These are phyloP conservation scores for Didymellaceae sp. DNA, from an alignment of 2,329 filamentous ascomycete species.

Conservation along the genomic window DNA sequence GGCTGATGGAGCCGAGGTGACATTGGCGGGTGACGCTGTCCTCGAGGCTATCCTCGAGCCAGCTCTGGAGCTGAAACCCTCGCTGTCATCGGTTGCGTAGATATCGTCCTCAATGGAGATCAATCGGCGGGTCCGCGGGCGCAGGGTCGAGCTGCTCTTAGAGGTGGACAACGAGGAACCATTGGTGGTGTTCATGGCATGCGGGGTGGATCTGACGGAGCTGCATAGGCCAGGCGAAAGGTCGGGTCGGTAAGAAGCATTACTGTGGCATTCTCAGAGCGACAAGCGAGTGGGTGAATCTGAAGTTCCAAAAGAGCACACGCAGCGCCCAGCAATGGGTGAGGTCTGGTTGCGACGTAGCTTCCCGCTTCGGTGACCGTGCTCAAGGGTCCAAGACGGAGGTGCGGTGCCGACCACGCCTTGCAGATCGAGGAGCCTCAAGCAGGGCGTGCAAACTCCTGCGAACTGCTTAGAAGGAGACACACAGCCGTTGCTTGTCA, in stretches of 20 bases:
- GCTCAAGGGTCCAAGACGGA: constrained; percentile 16
- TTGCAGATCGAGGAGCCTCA: constrained; percentile 5
- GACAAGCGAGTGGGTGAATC: constrained; percentile 1
- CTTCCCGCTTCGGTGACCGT: constrained; percentile 13
- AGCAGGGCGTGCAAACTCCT: constrained; percentile 1
- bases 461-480: not conserved
- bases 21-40: constrained; percentile 43
- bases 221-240: constrained; percentile 45
- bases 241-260: constrained; percentile 20
- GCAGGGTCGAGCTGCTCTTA: constrained; percentile 53
- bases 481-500: not conserved
- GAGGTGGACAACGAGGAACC: constrained; percentile 45
- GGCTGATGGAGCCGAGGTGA: constrained; percentile 38
- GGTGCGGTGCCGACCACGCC: constrained; percentile 9
- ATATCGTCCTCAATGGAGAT: constrained; percentile 57
- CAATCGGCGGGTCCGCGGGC: constrained; percentile 55
- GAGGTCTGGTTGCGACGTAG: constrained; percentile 14
- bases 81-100: constrained; percentile 43
- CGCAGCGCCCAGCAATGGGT: not conserved
- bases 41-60: constrained; percentile 48
- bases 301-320: not conserved
- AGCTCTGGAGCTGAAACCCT: constrained; percentile 48
- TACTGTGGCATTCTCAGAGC: constrained; percentile 36
- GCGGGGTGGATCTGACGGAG: constrained; percentile 40
- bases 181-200: constrained; percentile 52